Base-by-base conservation (phyloP, 305 asterid species). In the Striga hermonthica region DNA sequence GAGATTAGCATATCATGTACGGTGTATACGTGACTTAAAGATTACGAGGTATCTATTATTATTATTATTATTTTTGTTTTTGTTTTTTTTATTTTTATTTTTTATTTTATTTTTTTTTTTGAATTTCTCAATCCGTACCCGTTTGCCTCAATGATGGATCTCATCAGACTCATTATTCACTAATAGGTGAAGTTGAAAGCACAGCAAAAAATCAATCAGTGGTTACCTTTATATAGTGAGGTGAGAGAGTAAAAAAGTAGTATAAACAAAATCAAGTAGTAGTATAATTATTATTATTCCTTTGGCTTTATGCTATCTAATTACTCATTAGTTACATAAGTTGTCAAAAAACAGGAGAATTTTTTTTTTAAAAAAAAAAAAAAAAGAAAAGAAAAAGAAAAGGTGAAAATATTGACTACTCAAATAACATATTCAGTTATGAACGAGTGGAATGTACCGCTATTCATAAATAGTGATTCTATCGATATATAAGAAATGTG, bases 351-450 rank as follows among this genome's bases (percentile, higher is more conserved):
- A 53, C 11, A 16, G 28, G n/a, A 53, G 70, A 74, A 62, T 0
- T 22, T 22, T 22, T 22, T 22, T n/a, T n/a, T n/a, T n/a, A n/a
- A n/a, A n/a, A n/a, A n/a, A n/a, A n/a, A n/a, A n/a, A n/a, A n/a
- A n/a, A n/a, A n/a, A n/a, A n/a, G n/a, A n/a, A n/a, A n/a, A n/a
- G 69, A 70, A 47, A 48, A 69, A 65, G 69, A 68, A 35, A 35
- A 28, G 37, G 58, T 71, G 55, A 52, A 50, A 78, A 79, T 72
- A 75, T 70, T 79, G 95, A 82, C 86, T 72, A 74, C 89, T 77
- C 84, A n/a, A n/a, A n/a, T n/a, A n/a, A n/a, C n/a, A n/a, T n/a
- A n/a, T n/a, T n/a, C n/a, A n/a, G n/a, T n/a, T n/a, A n/a, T n/a
- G n/a, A n/a, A n/a, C n/a, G n/a, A n/a, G n/a, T n/a, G n/a, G n/a